Evolutionary conservation across 495 filamentous ascomycete species (phyloP).

Genomic region (Penicillium paxilli): DNA sequence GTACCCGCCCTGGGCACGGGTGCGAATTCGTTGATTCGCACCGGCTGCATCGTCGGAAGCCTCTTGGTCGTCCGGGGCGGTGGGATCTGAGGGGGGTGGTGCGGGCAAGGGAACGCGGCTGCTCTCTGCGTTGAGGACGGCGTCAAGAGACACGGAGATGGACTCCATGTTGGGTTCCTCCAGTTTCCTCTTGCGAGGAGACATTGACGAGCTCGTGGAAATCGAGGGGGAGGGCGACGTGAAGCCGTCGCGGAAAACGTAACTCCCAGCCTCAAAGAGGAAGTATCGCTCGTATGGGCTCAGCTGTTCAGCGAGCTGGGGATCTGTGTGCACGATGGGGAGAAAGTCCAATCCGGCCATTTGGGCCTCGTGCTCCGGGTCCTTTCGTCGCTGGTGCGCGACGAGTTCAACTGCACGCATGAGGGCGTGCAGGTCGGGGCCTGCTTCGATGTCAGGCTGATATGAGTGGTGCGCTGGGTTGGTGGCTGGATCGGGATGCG

Average conservation of each 20-base stretch:
- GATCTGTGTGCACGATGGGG: conserved; percentile 3
- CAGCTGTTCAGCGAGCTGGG: conserved; percentile 18
- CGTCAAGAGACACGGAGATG: background rate
- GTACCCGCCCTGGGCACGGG: conserved; percentile 16
- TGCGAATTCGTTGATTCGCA: conserved; percentile 5
- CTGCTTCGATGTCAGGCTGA: conserved; percentile 51
- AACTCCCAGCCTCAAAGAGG: conserved; percentile 23
- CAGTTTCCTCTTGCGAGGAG: conserved; percentile 24
- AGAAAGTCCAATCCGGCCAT: background rate
- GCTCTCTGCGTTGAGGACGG: background rate
- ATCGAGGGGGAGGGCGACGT: background rate
- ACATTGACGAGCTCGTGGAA: background rate
- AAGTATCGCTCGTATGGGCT: conserved; percentile 40
- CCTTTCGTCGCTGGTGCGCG: conserved; percentile 60
- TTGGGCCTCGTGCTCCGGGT: conserved; percentile 3
- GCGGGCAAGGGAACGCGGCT: conserved; percentile 9
- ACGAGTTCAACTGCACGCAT: conserved; percentile 89
- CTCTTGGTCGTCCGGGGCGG: too few species aligned
- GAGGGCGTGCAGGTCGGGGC: conserved; percentile 77
- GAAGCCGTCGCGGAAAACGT: background rate
- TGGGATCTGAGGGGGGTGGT: conserved; percentile 12
- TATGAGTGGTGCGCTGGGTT: conserved; percentile 33
- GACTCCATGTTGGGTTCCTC: conserved; percentile 19
- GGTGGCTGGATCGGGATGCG: conserved; percentile 20
- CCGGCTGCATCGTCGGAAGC: background rate